Evolutionary conservation across 495 filamentous ascomycete species (phyloP).

Genomic region (Tetracladium marchalianum): DNA sequence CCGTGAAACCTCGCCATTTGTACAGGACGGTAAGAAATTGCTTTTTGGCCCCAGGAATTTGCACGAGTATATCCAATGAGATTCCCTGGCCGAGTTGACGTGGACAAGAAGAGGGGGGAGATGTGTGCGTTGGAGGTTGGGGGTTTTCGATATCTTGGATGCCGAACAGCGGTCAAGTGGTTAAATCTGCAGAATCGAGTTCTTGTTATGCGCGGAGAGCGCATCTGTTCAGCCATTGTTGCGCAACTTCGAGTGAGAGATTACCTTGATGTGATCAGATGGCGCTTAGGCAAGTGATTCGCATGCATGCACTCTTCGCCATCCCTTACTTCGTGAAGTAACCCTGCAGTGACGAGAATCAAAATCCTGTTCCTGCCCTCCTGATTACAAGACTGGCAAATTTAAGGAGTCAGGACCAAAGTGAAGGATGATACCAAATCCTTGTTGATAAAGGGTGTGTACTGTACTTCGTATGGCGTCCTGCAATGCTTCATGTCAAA

Average conservation of each 20-base stretch:
- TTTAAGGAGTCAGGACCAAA: too few relatives aligned
- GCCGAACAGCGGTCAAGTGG: constrained; percentile 5
- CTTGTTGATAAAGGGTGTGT: too few relatives aligned
- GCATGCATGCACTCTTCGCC: constrained; percentile 9
- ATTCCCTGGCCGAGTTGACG: too few relatives aligned
- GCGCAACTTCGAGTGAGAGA: not conserved
- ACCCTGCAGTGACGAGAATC: not conserved
- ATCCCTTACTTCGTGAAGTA: not conserved
- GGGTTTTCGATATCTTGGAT: not conserved
- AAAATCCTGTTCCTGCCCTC: not conserved
- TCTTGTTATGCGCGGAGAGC: not conserved
- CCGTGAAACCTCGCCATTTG: too few relatives aligned
- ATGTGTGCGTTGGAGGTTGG: too few relatives aligned
- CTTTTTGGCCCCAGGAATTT: too few relatives aligned
- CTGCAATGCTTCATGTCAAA: too few relatives aligned
- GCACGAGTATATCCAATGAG: not conserved
- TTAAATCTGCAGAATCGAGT: not conserved
- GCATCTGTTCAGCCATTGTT: not conserved
- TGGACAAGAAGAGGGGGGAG: too few relatives aligned
- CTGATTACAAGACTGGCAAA: too few relatives aligned
- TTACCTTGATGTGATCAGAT: constrained; percentile 6
- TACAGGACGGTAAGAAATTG: too few relatives aligned
- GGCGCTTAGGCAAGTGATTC: constrained; percentile 17
- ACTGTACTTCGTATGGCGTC: too few relatives aligned
- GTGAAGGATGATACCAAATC: too few relatives aligned